Evolutionary conservation across 495 filamentous ascomycete species (phyloP).

Genomic region (Penicillium desertorum): DNA sequence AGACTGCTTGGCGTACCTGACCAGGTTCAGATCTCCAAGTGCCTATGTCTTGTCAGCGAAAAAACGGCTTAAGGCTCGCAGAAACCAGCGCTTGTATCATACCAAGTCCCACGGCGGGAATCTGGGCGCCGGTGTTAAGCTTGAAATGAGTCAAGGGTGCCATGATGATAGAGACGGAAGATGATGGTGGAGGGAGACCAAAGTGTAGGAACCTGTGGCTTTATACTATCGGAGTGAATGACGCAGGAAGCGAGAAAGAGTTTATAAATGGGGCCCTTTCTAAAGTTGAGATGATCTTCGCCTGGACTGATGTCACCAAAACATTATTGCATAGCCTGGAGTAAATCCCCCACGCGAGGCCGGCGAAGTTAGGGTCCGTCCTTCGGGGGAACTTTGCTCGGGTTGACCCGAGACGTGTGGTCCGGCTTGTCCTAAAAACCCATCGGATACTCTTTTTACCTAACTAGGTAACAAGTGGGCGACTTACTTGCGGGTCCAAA

Average conservation of each 20-base stretch:
- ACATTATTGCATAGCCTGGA: neutral
- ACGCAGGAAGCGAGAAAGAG: neutral
- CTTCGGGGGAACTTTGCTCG: neutral
- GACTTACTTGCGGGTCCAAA: neutral
- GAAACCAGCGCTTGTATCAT: slow-evolving; percentile 33
- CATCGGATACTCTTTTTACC: neutral
- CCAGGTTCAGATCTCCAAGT: slow-evolving; percentile 28
- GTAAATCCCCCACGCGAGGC: neutral
- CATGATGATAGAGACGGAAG: slow-evolving; percentile 7
- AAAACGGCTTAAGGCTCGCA: slow-evolving; percentile 47
- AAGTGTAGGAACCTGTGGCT: neutral
- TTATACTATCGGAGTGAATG: neutral
- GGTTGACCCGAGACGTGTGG: neutral
- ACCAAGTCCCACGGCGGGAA: slow-evolving; percentile 69
- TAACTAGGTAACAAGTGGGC: neutral
- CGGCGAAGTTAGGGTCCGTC: neutral
- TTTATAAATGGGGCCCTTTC: neutral
- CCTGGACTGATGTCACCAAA: neutral
- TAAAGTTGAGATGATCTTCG: neutral
- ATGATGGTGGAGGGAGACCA: neutral
- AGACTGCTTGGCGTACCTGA: slow-evolving; percentile 50
- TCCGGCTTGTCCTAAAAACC: neutral
- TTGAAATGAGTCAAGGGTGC: slow-evolving; percentile 51
- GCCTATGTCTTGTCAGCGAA: slow-evolving; percentile 28
- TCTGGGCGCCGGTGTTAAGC: slow-evolving; percentile 65